Percentiles rank a stretch among this genome's conserved stretches.
Evolutionary conservation across 2,329 filamentous ascomycete genomes (phyloP).

Genomic region (Colletotrichum phormii): DNA sequence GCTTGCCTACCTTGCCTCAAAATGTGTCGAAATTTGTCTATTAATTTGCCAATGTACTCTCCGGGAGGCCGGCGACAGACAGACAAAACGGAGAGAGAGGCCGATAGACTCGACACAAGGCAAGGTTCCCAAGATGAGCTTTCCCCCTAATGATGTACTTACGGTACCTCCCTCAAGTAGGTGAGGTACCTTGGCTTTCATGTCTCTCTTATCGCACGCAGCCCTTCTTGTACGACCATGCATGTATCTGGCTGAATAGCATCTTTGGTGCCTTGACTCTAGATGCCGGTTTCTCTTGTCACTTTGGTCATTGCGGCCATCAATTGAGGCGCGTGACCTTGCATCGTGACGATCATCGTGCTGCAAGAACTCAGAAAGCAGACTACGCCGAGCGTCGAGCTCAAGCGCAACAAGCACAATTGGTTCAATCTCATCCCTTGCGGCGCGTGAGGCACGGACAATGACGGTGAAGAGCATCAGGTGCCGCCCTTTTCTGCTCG

Average conservation of each 20-base stretch:
- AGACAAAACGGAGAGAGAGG: too few relatives aligned
- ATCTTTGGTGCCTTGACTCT: neutral
- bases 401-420: neutral
- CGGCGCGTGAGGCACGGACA: slow-evolving; percentile 16
- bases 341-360: neutral
- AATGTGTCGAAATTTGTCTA: too few relatives aligned
- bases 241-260: neutral
- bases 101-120: too few relatives aligned
- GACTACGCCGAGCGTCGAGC: neutral
- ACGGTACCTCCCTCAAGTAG: neutral
- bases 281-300: neutral
- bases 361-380: neutral
- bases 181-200: neutral
- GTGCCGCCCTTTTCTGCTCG: neutral
- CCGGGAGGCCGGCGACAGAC: too few relatives aligned
- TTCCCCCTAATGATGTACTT: too few relatives aligned
- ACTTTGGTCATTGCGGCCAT: neutral
- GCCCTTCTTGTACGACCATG: neutral
- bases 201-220: neutral
- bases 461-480: slow-evolving; percentile 20
- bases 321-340: neutral
- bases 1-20: neutral
- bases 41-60: too few relatives aligned
- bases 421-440: slow-evolving; percentile 6
- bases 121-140: too few relatives aligned